A percentile compares a stretch with the other conserved stretches of the same genome.
These are phyloP conservation scores for Chytridium lagenaria DNA, from an alignment of 371 early-diverging fungal genomes.

Conservation along the genomic window DNA sequence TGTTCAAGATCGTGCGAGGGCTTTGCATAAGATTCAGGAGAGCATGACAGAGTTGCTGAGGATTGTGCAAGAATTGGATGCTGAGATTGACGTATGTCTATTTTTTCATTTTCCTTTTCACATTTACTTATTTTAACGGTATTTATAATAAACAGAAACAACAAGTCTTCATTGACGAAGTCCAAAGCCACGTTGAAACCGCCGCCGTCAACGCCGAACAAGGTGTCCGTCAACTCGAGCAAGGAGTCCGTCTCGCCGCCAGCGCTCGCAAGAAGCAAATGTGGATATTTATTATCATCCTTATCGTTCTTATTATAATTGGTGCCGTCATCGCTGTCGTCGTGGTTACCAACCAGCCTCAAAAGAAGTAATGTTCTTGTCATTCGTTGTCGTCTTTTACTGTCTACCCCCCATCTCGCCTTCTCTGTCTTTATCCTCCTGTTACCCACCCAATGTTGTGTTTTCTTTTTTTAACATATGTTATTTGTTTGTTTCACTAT, in stretches of 20 bases:
- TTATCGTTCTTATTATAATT: constrained; percentile 36
- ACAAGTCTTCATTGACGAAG: constrained; percentile 44
- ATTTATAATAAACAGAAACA: constrained; percentile 30
- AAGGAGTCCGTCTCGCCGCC: constrained; percentile 38
- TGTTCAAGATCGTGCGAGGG: constrained; percentile 61
- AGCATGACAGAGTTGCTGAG: constrained; percentile 55
- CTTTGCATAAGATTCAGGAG: constrained; percentile 57
- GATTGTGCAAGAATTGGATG: constrained; percentile 58
- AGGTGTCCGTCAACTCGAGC: constrained; percentile 32
- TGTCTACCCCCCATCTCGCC: no score
- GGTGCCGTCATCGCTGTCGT: constrained; percentile 30
- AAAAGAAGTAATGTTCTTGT: no score
- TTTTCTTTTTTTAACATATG: no score
- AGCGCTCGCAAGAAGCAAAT: constrained; percentile 36
- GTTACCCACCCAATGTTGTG: no score
- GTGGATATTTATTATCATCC: constrained; percentile 38
- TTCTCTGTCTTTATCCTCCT: no score
- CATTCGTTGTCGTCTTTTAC: no score
- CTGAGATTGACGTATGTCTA: constrained; percentile 51
- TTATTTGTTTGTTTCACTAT: no score
- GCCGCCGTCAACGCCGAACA: constrained; percentile 30
- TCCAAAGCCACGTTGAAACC: constrained; percentile 44
- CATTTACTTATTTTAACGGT: background rate
- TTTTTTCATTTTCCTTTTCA: background rate
- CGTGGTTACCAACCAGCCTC: constrained; percentile 14